A percentile compares a stretch with the other conserved stretches of the same genome.
phyloP scores from a whole-genome alignment of 768 basidiomycete genomes.

The Suillus decipiens region DNA sequence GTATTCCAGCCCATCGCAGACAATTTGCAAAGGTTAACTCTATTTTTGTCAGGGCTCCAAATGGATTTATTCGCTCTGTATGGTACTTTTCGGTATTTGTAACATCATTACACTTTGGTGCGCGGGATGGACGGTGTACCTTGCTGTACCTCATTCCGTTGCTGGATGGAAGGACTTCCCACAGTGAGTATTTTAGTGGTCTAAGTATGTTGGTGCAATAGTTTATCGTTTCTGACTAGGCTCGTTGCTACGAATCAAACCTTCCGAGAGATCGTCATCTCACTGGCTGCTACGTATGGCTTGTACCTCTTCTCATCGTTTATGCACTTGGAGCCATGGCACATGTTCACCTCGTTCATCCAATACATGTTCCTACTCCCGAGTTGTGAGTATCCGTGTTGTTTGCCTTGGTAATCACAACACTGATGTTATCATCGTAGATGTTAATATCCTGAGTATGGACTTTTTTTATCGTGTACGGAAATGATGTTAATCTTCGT shows the following conservation, averaged over 20 bases:
- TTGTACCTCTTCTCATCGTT: slow-evolving; percentile 85
- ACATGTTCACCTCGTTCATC: slow-evolving; percentile 91
- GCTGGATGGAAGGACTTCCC: slow-evolving; percentile 74
- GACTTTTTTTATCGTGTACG: slow-evolving; percentile 2
- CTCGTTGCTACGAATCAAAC: slow-evolving; percentile 66
- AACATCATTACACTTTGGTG: slow-evolving; percentile 85
- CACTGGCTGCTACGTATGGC: slow-evolving; percentile 74
- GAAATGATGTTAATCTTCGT: slow-evolving; percentile 3
- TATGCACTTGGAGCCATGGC: slow-evolving; percentile 94
- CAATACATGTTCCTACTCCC: slow-evolving; percentile 93
- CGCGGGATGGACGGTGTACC: slow-evolving; percentile 88
- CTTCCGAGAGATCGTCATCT: slow-evolving; percentile 83
- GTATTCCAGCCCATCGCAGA: slow-evolving; percentile 16
- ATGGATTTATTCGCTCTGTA: slow-evolving; percentile 77
- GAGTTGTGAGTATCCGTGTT: slow-evolving; percentile 47
- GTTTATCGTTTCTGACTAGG: slow-evolving; percentile 37
- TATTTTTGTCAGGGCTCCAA: slow-evolving; percentile 63
- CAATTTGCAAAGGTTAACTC: slow-evolving; percentile 10
- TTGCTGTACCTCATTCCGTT: slow-evolving; percentile 74
- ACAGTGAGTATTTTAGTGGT: slow-evolving; percentile 47
- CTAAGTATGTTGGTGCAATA: background rate
- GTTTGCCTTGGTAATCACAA: background rate
- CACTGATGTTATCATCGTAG: slow-evolving; percentile 32
- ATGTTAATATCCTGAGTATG: slow-evolving; percentile 80
- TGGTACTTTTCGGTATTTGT: slow-evolving; percentile 77